A percentile compares a stretch with the other conserved stretches of the same genome.
phyloP scores from a whole-genome alignment of 2,329 filamentous ascomycete species.

The Sclerotinia spermophila region DNA sequence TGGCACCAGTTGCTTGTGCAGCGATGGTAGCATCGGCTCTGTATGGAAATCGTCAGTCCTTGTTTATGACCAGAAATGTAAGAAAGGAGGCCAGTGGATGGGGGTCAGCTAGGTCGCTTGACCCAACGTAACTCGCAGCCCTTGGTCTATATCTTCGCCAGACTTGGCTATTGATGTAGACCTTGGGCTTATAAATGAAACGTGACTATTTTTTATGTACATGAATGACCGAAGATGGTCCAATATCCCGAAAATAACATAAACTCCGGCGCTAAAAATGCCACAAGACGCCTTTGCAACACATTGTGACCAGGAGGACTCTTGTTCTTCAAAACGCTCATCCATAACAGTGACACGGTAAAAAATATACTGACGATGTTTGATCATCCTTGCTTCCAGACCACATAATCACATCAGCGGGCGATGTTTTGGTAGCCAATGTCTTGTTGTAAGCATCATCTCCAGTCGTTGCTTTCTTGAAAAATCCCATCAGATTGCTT shows the following conservation, averaged over 20 bases:
- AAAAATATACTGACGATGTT: constrained; percentile 68
- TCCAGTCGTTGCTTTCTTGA: constrained; percentile 82
- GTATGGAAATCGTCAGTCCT: constrained; percentile 20
- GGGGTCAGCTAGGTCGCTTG: constrained; percentile 21
- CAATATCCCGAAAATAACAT: constrained; percentile 25
- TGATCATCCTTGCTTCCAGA: constrained; percentile 94
- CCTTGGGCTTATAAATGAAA: constrained; percentile 31
- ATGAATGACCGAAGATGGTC: constrained; percentile 25
- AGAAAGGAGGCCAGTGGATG: not conserved
- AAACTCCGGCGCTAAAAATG: constrained; percentile 29
- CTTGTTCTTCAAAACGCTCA: constrained; percentile 47
- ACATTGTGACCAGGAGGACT: constrained; percentile 51
- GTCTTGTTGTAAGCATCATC: constrained; percentile 76
- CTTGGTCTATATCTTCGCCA: constrained; percentile 33
- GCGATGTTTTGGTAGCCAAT: constrained; percentile 83
- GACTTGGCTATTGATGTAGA: constrained; percentile 29
- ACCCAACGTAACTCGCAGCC: constrained; percentile 37
- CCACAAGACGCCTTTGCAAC: constrained; percentile 51
- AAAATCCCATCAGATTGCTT: constrained; percentile 72
- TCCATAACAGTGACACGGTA: constrained; percentile 54
- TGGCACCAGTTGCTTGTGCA: constrained; percentile 86
- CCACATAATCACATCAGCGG: constrained; percentile 97
- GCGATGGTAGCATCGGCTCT: constrained; percentile 87
- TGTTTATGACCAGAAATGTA: not conserved
- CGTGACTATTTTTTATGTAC: constrained; percentile 17